phyloP scores from a whole-genome alignment of 352 stramenopile species.

The Phytophthora tubulina region DNA sequence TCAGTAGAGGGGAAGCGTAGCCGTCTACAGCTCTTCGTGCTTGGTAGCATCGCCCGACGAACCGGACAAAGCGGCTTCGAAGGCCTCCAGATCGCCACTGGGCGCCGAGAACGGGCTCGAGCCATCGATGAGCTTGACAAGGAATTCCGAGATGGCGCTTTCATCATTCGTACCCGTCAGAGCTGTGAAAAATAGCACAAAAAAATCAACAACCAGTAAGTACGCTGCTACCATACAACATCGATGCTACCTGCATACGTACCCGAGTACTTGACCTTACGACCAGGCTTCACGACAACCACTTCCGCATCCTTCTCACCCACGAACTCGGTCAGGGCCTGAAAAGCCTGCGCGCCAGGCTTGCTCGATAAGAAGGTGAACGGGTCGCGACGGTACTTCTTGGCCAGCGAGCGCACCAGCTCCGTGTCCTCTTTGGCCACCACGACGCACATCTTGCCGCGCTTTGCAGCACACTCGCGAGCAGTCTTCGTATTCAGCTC shows the following conservation, averaged over 20 bases:
- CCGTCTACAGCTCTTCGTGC: conserved; percentile 44
- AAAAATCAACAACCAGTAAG: conserved; percentile 14
- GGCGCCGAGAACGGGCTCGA: conserved; percentile 55
- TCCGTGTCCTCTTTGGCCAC: conserved; percentile 53
- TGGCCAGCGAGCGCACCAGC: conserved; percentile 66
- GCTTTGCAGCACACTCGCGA: conserved; percentile 54
- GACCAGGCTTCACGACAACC: conserved; percentile 70
- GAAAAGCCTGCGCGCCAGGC: conserved; percentile 45
- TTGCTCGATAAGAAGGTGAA: conserved; percentile 68
- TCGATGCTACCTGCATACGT: conserved; percentile 17
- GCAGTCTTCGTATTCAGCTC: conserved; percentile 48
- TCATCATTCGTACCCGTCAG: conserved; percentile 44
- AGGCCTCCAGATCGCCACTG: conserved; percentile 29
- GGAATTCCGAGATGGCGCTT: conserved; percentile 50
- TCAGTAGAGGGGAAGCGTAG: conserved; percentile 3
- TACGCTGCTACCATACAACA: neutral
- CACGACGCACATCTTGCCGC: conserved; percentile 82
- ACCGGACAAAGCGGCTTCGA: conserved; percentile 35
- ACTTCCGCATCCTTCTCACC: conserved; percentile 42
- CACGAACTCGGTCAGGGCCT: conserved; percentile 51
- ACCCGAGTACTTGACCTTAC: conserved; percentile 72
- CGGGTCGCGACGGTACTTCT: conserved; percentile 82
- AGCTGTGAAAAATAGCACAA: conserved; percentile 40
- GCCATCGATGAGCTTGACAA: conserved; percentile 77
- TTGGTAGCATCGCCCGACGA: conserved; percentile 20